Evolutionary conservation across 2,329 filamentous ascomycete species (phyloP), one percentile per base, ranked within the genome.

Genomic region (Colletotrichum shisoi): DNA sequence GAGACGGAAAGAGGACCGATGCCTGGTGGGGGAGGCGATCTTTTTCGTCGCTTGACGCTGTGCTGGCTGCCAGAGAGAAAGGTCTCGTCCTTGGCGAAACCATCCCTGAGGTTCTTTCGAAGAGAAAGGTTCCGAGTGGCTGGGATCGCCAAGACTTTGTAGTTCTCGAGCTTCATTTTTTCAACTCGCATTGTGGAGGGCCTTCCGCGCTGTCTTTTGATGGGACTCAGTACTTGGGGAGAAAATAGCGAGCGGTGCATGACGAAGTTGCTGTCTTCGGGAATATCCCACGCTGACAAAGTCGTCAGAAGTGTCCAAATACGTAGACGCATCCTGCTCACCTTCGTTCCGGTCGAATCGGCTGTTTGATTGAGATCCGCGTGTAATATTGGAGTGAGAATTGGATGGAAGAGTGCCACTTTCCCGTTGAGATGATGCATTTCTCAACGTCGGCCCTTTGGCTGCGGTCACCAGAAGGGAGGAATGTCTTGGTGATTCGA

Each of bases 271-370:
- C 8, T 37, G 19, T 58, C 7, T 58, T 39, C 37, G 3, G 44
- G 8, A 11, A 3, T 17, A 27, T 48, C 27, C 56, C 56, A 58
- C 17, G 56, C 56, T 58, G 19, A 4, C 3, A 11, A 39, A 15
- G 42, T 19, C 8, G 56, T 58, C 44, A 58, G 56, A 39, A 34
- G n/a, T 39, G 12, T 6, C 8, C 19, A 37, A n/a, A 3, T 2
- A 21, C 24, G 19, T 6, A 34, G 7, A 46, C 5, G 7, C 13
- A 39, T n/a, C 4, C 37, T 19, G 24, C 56, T 48, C 17, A 7
- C 56, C 56, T 48, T 58, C 56, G 15, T 48, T 58, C 31, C 44
- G 44, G 4, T 58, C 56, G 19, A 58, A 58, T 39, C 44, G 44
- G 21, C 15, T 48, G 34, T 19, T 58, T 13, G 31, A n/a, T 21